Base-by-base conservation (phyloP, 2,329 filamentous ascomycete species). In the Penicillium crustosum region DNA sequence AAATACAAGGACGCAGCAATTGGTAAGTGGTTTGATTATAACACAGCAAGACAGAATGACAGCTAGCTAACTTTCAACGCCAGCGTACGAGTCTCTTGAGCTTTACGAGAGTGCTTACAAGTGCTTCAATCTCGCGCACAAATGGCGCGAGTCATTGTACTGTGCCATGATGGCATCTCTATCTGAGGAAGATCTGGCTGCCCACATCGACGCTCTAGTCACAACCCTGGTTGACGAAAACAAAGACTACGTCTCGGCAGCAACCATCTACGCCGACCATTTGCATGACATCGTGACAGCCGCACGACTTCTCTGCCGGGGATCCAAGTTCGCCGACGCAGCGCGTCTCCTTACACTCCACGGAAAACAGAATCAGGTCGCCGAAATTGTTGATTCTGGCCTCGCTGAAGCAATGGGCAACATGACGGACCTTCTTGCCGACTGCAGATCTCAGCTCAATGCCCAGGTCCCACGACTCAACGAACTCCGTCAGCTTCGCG, bases 71-170 rank as follows among this genome's bases (percentile, higher is more conserved):
- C 51, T 42, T 39, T 59, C 49, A 61, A 53, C 17, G 31, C 29
- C 53, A 65, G 89, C 92, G 4, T 96, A 95, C 74, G 94, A 97
- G 72, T 96, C 89, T 21, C 86, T 99, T 10, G 78, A 80, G 13
- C 86, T 93, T 71, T 91, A 90, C 69, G 71, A 79, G 21, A 83
- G 88, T 39, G 93, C 94, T 10, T 92, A 89, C 60, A 84, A 87
- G 68, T 90, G 90, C 71, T 99, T 97, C 77, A 87, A 90, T 60
- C 85, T 89, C 1, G 91, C 91, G 1, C 90, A 91, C 39, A 83
- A 90, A 76, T 99, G 94, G 94, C 91, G 90, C 52, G 93, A 99
- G 74, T 91, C 91, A 25, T 85, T 99, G 49, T 91, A 89, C 66
- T 86, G 86, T 47, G 93, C 93, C 6, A 85, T 86, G 55, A 84